These are phyloP conservation scores for Ustilago crameri DNA, from an alignment of 1,284 basidiomycete genomes.

Conservation along the genomic window DNA sequence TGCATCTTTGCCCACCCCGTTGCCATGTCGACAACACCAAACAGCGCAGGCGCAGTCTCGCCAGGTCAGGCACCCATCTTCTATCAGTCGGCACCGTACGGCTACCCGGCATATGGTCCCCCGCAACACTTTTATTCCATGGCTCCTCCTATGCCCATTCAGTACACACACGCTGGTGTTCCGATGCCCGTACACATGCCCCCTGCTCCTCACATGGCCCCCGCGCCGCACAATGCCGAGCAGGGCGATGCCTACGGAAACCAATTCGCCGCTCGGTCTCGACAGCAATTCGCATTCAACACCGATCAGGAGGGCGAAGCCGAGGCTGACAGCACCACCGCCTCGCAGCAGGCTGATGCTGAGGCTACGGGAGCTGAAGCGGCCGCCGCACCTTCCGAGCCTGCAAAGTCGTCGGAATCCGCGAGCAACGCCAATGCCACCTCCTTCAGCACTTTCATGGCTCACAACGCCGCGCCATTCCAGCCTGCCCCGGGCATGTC, in stretches of 20 bases:
- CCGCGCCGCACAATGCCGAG: slow-evolving; percentile 25
- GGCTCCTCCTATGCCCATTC: slow-evolving; percentile 54
- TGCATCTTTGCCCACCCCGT: slow-evolving; percentile 80
- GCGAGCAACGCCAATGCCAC: slow-evolving; percentile 36
- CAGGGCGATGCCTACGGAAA: slow-evolving; percentile 31
- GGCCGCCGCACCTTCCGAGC: slow-evolving; percentile 6
- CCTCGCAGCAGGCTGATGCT: slow-evolving; percentile 12
- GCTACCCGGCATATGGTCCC: slow-evolving; percentile 56
- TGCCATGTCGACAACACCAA: slow-evolving; percentile 23
- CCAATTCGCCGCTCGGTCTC: slow-evolving; percentile 31
- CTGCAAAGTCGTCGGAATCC: slow-evolving; percentile 17
- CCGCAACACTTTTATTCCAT: slow-evolving; percentile 59
- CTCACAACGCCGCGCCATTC: slow-evolving; percentile 62
- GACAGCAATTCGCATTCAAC: slow-evolving; percentile 15
- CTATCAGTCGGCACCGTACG: slow-evolving; percentile 54
- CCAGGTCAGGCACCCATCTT: slow-evolving; percentile 51
- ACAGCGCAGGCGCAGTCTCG: slow-evolving; percentile 37
- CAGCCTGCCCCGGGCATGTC: slow-evolving; percentile 44
- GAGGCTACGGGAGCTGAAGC: slow-evolving; percentile 9
- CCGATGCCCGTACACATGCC: slow-evolving; percentile 57
- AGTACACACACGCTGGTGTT: slow-evolving; percentile 49
- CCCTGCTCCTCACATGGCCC: slow-evolving; percentile 46
- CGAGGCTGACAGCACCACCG: slow-evolving; percentile 7
- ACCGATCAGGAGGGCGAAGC: slow-evolving; percentile 19
- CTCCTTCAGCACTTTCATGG: slow-evolving; percentile 63